A percentile compares a stretch with the other conserved stretches of the same genome.
Conservation (phyloP, 257 asterid genomes). For the Plectranthus barbatus region DNA sequence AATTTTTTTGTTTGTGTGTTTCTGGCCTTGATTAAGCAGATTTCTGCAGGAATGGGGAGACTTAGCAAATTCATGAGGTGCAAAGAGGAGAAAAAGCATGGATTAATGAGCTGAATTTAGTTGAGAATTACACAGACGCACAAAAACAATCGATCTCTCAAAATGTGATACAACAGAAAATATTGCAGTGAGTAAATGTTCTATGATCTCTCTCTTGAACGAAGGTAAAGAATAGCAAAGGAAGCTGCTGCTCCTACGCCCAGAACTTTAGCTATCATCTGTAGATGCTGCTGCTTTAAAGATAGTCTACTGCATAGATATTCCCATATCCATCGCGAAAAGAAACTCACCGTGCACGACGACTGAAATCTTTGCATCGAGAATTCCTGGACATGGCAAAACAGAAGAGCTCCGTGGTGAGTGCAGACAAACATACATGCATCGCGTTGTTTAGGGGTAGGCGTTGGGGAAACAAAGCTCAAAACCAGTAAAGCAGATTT, state of each 20-base stretch:
- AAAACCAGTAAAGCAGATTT: neutral
- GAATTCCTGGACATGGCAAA: constrained; percentile 49
- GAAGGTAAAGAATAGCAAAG: constrained; percentile 38
- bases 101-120: neutral
- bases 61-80: neutral
- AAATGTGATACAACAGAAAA: neutral
- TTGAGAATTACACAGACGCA: neutral
- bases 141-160: too few species aligned
- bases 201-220: constrained; percentile 11
- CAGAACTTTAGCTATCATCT: constrained; percentile 25
- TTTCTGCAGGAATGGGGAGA: neutral
- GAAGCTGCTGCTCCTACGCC: constrained; percentile 48
- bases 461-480: neutral
- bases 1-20: too few species aligned
- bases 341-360: constrained; percentile 46
- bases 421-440: neutral
- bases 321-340: constrained; percentile 47
- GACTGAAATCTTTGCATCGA: constrained; percentile 51
- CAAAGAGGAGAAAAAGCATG: constrained; percentile 8
- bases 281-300: constrained; percentile 18
- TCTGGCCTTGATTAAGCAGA: too few species aligned
- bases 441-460: neutral
- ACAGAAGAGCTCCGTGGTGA: constrained; percentile 13
- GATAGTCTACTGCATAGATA: constrained; percentile 24
- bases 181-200: neutral